Base-by-base conservation (phyloP, 2,329 filamentous ascomycete species). In the Penicillium digitatum region DNA sequence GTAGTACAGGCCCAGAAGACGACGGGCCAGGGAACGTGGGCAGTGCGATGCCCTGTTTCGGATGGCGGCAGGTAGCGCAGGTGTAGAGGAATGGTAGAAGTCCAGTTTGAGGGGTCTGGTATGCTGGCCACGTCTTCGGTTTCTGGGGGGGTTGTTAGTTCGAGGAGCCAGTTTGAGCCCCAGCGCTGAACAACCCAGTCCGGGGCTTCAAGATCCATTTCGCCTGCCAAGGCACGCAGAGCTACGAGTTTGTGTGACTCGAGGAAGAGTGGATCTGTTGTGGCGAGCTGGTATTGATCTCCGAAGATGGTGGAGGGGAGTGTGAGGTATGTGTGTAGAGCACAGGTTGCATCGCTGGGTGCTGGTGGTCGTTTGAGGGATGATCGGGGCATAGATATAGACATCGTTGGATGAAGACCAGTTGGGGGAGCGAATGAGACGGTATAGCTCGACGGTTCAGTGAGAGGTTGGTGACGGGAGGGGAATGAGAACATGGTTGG, bases 1-100 rank as follows among this genome's bases (percentile, higher is more conserved):
- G 86, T 82, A 8, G 82, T 79, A 68, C 93, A 97, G 0, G 91
- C 90, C 92, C 92, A 96, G 77, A 96, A 96, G 0, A 96, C 82
- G 0, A 84, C 82, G 0, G 93, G 93, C 76, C 88, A 92, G 0
- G 93, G 89, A 0, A 94, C 71, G n/a, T 84, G 75, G 1, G 86
- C 72, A 5, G 78, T 62, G 2, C 75, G 71, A 59, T 83, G 78
- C 3, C 86, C 86, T 3, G 78, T 78, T 40, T 72, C 70, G 0
- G 80, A 79, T 0, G 88, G 88, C 6, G 79, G 74, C 5, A 95
- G 79, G 70, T 96, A 97, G 31, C 93, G 87, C 3, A 96, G 80
- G 68, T 97, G 93, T 14, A 95, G 80, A 0, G 93, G 92, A 34
- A 97, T 82, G 12, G 75, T 71, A 16, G 76, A 66, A 18, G 73